These are phyloP conservation scores for Hypoxylon sp. DNA, from an alignment of 2,329 filamentous ascomycete genomes.

Conservation along the genomic window DNA sequence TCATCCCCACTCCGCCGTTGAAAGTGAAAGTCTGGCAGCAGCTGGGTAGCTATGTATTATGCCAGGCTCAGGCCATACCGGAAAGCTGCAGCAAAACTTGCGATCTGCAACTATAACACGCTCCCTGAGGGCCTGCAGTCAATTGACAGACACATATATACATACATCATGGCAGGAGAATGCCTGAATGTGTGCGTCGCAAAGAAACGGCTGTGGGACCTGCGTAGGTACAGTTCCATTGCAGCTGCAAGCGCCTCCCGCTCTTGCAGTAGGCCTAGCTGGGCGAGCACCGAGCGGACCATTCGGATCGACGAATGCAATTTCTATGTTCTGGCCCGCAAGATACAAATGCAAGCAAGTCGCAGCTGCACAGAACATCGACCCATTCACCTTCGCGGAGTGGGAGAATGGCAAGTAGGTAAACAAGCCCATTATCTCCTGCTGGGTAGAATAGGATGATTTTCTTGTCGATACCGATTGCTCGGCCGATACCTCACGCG, in stretches of 20 bases:
- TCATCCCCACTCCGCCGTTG: not conserved
- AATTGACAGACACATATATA: not conserved
- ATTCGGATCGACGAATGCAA: constrained; percentile 30
- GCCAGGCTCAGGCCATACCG: constrained; percentile 10
- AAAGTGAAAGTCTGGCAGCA: constrained; percentile 3
- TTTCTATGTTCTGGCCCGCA: constrained; percentile 18
- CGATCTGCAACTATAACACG: constrained; percentile 1
- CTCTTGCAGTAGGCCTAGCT: constrained; percentile 35
- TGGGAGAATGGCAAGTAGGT: constrained; percentile 20
- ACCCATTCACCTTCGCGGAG: constrained; percentile 21
- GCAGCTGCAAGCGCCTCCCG: constrained; percentile 42
- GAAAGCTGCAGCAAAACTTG: not conserved
- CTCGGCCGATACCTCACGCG: constrained; percentile 12
- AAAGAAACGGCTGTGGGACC: constrained; percentile 43
- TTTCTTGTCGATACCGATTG: constrained; percentile 17
- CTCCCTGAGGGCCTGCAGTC: not conserved
- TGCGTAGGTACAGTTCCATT: constrained; percentile 45
- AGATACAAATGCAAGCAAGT: constrained; percentile 33
- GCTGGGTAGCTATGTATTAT: constrained; percentile 8
- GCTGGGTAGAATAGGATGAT: constrained; percentile 19
- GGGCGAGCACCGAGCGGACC: constrained; percentile 15
- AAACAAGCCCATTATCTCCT: too few relatives aligned
- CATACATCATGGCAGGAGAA: not conserved
- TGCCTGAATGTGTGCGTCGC: not conserved
- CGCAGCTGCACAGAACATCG: constrained; percentile 36